Base-by-base conservation (phyloP, 73 alveolate species). In the Paramecium primaurelia region DNA sequence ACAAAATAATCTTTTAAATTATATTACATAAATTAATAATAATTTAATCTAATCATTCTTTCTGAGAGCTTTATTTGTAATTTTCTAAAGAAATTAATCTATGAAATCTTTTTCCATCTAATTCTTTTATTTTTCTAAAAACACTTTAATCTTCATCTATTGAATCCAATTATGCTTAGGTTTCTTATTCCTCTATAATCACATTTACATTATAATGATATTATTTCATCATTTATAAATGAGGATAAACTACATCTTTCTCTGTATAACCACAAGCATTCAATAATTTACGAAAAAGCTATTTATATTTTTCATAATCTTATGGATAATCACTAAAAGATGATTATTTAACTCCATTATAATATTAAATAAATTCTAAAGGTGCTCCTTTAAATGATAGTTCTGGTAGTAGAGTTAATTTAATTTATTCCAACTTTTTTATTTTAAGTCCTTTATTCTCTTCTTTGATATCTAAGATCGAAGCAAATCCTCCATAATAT, bases 341-440 rank as follows among this genome's bases (percentile, higher is more conserved):
- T 32, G 77, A 38, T 37, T 32, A 32, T 36, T 44, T 80, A 8
- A 80, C 77, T 26, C 38, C 47, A 40, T 44, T 80, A 22, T 40
- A 36, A 49, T 45, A 80, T 49, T 80, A 25, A 22, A 80, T 49
- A 44, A 80, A 80, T 36, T 80, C 91, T 22, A 47, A 42, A 7
- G 91, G 91, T 2, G 91, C 91, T 8, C 75, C 91, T 26, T 80
- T 80, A 26, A 80, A 80, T 4, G 47, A 22, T 4, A 22, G 18
- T 20, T 80, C 91, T 5, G 91, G 91, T 4, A 80, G 44, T 8
- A 80, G 3, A 10, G 71, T 18, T 26, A 80, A 12, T 80, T 80
- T 80, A 20, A 45, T 11, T 8, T 26, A 26, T 47, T 80, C 91
- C 54, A 80, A 42, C 20, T 80, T 26, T 80, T 80, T 80, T 16